phyloP scores from a whole-genome alignment of 768 basidiomycete species.

The Panaeolus papilionaceus region DNA sequence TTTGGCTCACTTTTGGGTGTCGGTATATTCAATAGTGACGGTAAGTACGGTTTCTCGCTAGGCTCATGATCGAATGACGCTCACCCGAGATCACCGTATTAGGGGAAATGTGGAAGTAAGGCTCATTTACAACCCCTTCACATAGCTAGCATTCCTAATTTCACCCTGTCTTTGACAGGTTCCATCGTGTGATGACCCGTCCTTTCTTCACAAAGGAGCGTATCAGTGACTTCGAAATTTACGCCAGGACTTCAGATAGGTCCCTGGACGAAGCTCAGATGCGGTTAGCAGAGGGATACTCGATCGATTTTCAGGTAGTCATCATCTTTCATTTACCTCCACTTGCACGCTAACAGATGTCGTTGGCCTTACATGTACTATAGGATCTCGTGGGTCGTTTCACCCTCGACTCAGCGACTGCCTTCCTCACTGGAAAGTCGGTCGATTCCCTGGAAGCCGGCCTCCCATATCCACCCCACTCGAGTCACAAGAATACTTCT shows the following conservation, averaged over 20 bases:
- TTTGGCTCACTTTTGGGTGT: slow-evolving; percentile 51
- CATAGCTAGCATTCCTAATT: background rate
- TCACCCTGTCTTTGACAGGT: slow-evolving; percentile 33
- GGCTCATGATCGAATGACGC: background rate
- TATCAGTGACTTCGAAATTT: slow-evolving; percentile 68
- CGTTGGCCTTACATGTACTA: slow-evolving; percentile 34
- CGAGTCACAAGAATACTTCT: slow-evolving; percentile 33
- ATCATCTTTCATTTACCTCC: background rate
- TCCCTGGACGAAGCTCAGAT: slow-evolving; percentile 50
- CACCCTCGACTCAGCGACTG: slow-evolving; percentile 70
- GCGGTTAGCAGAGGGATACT: slow-evolving; percentile 50
- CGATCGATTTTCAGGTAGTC: slow-evolving; percentile 66
- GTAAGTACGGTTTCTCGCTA: slow-evolving; percentile 33
- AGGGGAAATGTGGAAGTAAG: slow-evolving; percentile 77
- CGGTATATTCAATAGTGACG: slow-evolving; percentile 68
- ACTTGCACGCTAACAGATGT: slow-evolving; percentile 51
- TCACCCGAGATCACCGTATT: background rate
- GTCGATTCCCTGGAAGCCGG: slow-evolving; percentile 56
- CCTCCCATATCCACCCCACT: slow-evolving; percentile 52
- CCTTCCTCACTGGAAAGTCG: slow-evolving; percentile 62
- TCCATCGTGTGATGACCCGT: slow-evolving; percentile 71
- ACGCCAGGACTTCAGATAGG: slow-evolving; percentile 57
- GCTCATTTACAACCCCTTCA: background rate
- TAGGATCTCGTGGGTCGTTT: slow-evolving; percentile 56
- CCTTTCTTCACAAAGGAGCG: slow-evolving; percentile 73